A percentile compares a stretch with the other conserved stretches of the same genome.
phyloP scores from a whole-genome alignment of 2,329 filamentous ascomycete species.

The Clonostachys rhizophaga region DNA sequence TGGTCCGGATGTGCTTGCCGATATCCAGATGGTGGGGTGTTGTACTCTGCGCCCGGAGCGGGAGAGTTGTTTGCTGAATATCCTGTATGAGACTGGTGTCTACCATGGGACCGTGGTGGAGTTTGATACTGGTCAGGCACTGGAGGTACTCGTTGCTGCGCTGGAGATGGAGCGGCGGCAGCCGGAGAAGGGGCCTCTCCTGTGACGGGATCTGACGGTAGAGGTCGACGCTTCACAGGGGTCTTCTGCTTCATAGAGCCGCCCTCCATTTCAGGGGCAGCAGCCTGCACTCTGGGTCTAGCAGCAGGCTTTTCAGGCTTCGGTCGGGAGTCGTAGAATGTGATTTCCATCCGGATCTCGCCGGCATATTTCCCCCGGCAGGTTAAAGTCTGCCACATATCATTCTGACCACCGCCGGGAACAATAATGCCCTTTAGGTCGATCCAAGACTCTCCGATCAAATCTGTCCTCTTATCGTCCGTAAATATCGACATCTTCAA shows the following conservation, averaged over 20 bases:
- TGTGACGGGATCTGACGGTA: slow-evolving; percentile 73
- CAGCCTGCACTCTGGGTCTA: slow-evolving; percentile 39
- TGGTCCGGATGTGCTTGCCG: slow-evolving; percentile 27
- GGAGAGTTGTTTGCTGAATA: slow-evolving; percentile 48
- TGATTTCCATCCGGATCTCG: slow-evolving; percentile 91
- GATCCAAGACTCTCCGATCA: slow-evolving; percentile 93
- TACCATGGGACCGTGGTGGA: slow-evolving; percentile 41
- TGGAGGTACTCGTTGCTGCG: not conserved
- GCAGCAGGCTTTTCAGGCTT: slow-evolving; percentile 68
- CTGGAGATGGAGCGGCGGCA: slow-evolving; percentile 15
- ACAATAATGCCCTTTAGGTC: slow-evolving; percentile 77
- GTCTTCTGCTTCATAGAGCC: slow-evolving; percentile 43
- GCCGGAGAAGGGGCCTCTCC: slow-evolving; percentile 34
- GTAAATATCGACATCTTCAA: slow-evolving; percentile 96
- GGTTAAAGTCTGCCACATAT: slow-evolving; percentile 84
- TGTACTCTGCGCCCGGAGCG: slow-evolving; percentile 47
- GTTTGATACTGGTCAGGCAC: slow-evolving; percentile 34
- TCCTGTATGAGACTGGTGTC: slow-evolving; percentile 24
- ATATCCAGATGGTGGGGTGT: slow-evolving; percentile 25
- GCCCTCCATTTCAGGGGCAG: slow-evolving; percentile 26
- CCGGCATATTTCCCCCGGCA: slow-evolving; percentile 95
- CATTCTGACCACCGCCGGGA: slow-evolving; percentile 84
- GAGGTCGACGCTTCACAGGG: slow-evolving; percentile 74
- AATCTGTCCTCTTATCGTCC: slow-evolving; percentile 94
- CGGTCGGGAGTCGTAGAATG: slow-evolving; percentile 86